Evolutionary conservation across 129 eudicot genomes (phyloP).

Genomic region (Tagetes patula): DNA sequence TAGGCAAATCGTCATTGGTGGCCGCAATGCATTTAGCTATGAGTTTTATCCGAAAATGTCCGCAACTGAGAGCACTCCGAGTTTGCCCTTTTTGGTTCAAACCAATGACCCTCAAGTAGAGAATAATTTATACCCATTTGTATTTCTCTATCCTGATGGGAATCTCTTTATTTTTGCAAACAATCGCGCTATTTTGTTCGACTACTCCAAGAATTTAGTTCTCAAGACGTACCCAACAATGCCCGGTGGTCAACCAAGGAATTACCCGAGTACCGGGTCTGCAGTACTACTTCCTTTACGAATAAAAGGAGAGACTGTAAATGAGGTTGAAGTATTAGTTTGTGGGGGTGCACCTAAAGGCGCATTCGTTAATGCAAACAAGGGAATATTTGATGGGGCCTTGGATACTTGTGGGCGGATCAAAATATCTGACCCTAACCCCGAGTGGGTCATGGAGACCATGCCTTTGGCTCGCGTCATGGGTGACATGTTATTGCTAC

Average conservation of each 20-base stretch:
- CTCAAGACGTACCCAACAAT: conserved; percentile 53
- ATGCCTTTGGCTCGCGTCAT: conserved; percentile 61
- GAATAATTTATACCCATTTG: conserved; percentile 76
- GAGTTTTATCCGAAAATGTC: conserved; percentile 60
- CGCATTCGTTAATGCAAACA: conserved; percentile 33
- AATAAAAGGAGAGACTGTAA: conserved; percentile 16
- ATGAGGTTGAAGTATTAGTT: conserved; percentile 54
- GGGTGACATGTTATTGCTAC: conserved; percentile 64
- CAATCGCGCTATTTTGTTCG: conserved; percentile 55
- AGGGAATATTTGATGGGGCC: conserved; percentile 42
- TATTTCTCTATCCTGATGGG: conserved; percentile 58
- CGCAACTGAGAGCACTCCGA: conserved; percentile 9
- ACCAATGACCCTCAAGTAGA: conserved; percentile 53
- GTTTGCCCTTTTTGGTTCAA: conserved; percentile 43
- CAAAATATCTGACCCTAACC: conserved; percentile 43
- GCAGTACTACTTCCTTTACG: conserved; percentile 66
- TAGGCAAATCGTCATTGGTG: conserved; percentile 57
- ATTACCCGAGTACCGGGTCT: conserved; percentile 73
- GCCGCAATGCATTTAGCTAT: conserved; percentile 52
- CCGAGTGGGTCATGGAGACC: conserved; percentile 58
- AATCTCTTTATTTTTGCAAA: conserved; percentile 68
- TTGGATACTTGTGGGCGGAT: conserved; percentile 48
- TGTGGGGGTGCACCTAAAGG: conserved; percentile 72
- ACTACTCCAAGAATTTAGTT: conserved; percentile 43
- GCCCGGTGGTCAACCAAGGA: conserved; percentile 70